phyloP scores from a whole-genome alignment of 768 basidiomycete genomes.

The Cystobasidium tubakii region DNA sequence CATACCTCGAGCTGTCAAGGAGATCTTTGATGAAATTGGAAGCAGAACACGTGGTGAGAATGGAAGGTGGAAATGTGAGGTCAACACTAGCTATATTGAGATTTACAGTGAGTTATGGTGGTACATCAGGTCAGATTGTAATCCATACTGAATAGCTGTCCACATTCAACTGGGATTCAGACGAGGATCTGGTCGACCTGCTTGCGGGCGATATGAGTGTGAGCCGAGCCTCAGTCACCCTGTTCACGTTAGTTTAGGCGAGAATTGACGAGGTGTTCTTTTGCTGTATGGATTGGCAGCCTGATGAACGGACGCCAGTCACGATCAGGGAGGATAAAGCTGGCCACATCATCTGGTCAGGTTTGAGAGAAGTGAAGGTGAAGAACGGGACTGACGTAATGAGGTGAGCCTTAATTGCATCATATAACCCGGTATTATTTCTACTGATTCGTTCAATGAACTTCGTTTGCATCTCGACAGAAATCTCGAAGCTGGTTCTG shows the following conservation, averaged over 20 bases:
- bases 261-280: not conserved
- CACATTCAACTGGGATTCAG: not conserved
- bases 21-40: constrained; percentile 74
- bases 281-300: not conserved
- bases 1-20: constrained; percentile 84
- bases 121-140: no score
- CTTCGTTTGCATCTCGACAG: constrained; percentile 51
- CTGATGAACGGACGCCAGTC: constrained; percentile 62
- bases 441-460: not conserved
- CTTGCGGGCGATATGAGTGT: constrained; percentile 62
- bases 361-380: constrained; percentile 86
- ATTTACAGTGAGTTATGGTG: constrained; percentile 61
- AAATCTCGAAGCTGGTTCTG: constrained; percentile 78
- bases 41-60: constrained; percentile 64
- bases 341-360: constrained; percentile 94
- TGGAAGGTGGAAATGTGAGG: constrained; percentile 56
- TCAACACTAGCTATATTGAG: constrained; percentile 93
- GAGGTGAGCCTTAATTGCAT: no score
- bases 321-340: constrained; percentile 96
- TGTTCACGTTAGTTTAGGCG: not conserved
- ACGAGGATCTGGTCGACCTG: constrained; percentile 96
- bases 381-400: constrained; percentile 80
- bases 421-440: no score
- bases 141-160: no score
- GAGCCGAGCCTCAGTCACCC: not conserved